phyloP scores from a whole-genome alignment of 352 stramenopile genomes.

The Phytophthora tentaculata region DNA sequence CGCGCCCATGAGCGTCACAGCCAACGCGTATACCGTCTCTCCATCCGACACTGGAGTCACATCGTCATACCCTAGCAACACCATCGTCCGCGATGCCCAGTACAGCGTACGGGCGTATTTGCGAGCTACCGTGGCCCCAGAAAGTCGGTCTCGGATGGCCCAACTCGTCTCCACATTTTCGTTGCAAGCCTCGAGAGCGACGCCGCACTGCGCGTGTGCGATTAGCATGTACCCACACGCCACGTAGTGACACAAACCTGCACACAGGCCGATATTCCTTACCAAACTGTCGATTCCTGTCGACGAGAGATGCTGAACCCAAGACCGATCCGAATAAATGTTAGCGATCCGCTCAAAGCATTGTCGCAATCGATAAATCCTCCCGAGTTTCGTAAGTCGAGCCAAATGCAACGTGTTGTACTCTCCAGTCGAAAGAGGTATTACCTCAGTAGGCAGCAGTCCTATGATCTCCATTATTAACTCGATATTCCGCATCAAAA shows the following conservation, averaged over 20 bases:
- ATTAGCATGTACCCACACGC: conserved; percentile 80
- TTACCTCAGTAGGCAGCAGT: conserved; percentile 61
- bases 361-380: conserved; percentile 50
- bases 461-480: conserved; percentile 58
- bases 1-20: conserved; percentile 54
- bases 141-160: conserved; percentile 63
- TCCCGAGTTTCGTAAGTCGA: conserved; percentile 63
- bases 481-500: conserved; percentile 36
- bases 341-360: conserved; percentile 56
- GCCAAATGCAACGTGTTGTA: conserved; percentile 69
- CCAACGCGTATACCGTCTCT: conserved; percentile 64
- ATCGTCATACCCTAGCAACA: conserved; percentile 73
- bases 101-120: conserved; percentile 73
- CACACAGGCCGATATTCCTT: conserved; percentile 44
- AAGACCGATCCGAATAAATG: conserved; percentile 58
- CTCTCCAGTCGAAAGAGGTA: conserved; percentile 40
- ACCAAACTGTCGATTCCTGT: conserved; percentile 66
- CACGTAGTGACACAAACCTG: conserved; percentile 58
- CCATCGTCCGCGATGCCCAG: conserved; percentile 65
- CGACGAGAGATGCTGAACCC: conserved; percentile 63
- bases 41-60: conserved; percentile 64
- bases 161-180: conserved; percentile 59
- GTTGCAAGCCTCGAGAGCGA: conserved; percentile 58
- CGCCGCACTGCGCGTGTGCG: conserved; percentile 61
- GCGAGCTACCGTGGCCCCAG: conserved; percentile 45